Conservation (phyloP, 129 eudicot species). For the Chrysanthemum seticuspe region DNA sequence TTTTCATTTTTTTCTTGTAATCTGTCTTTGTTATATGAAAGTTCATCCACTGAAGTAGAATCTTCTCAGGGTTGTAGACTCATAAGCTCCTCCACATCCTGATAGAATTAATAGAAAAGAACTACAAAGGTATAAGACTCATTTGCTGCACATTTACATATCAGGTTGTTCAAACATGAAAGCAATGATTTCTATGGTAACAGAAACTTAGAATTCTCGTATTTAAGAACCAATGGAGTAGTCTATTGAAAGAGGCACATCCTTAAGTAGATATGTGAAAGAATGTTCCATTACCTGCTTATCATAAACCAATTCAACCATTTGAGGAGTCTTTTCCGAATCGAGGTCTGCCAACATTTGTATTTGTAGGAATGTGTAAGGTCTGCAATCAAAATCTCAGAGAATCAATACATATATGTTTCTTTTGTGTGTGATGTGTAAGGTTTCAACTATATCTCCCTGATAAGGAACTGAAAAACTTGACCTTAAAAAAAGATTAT, state of each 20-base stretch:
- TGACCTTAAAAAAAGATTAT: no score
- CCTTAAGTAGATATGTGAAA: not conserved
- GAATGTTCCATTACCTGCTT: constrained; percentile 52
- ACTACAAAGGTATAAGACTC: constrained; percentile 5
- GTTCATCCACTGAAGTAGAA: constrained; percentile 93
- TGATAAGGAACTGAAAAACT: no score
- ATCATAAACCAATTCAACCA: constrained; percentile 83
- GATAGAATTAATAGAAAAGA: not conserved
- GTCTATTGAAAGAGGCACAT: not conserved
- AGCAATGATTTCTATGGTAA: not conserved
- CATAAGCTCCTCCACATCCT: constrained; percentile 98
- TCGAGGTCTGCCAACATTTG: constrained; percentile 93
- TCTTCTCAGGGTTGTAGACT: constrained; percentile 86
- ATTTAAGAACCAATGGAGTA: not conserved
- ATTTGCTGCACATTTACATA: not conserved
- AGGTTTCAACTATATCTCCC: no score
- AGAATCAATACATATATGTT: no score
- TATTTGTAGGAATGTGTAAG: constrained; percentile 40
- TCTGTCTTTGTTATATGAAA: constrained; percentile 76
- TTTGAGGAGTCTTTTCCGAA: constrained; percentile 88
- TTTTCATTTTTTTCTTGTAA: constrained; percentile 74
- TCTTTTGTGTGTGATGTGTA: no score
- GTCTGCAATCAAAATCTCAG: no score
- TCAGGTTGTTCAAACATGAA: not conserved
- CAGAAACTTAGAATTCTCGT: not conserved